phyloP scores from a whole-genome alignment of 129 eudicot genomes.

The Saposhnikovia divaricata region DNA sequence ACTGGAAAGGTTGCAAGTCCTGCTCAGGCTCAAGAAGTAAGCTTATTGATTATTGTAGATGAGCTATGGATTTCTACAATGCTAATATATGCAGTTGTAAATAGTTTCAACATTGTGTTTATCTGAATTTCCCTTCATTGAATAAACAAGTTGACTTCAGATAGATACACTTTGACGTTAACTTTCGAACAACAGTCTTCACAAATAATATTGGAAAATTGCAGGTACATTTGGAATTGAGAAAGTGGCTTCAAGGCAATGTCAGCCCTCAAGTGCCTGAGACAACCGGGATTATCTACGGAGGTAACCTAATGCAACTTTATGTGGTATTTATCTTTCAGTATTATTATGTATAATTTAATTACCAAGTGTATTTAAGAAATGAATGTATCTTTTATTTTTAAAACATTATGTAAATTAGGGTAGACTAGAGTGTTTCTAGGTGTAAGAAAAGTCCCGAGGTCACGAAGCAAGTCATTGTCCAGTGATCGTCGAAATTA shows the following conservation, averaged over 20 bases:
- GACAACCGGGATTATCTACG: conserved; percentile 78
- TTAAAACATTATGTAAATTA: too few relatives aligned
- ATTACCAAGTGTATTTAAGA: background rate
- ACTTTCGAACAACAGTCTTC: background rate
- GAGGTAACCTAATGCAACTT: conserved; percentile 44
- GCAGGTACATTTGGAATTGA: conserved; percentile 78
- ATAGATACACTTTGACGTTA: background rate
- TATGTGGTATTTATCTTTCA: background rate
- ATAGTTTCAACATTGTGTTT: background rate
- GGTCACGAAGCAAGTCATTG: background rate
- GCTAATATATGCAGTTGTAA: background rate
- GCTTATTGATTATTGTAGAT: conserved; percentile 1
- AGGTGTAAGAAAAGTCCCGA: background rate
- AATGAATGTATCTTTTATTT: background rate
- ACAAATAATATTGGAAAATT: background rate
- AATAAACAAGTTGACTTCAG: background rate
- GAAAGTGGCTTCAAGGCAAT: conserved; percentile 75
- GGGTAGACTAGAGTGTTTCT: background rate
- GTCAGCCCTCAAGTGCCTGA: conserved; percentile 70
- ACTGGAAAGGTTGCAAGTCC: conserved; percentile 97
- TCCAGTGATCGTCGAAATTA: background rate
- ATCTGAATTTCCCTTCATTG: background rate
- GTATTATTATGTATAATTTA: background rate
- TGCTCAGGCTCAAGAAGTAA: conserved; percentile 98
- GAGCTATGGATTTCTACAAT: background rate